Percentiles rank a stretch among this genome's conserved stretches.
phyloP scores from a whole-genome alignment of 1,284 basidiomycete genomes.

The Ceratobasidium sp. region DNA sequence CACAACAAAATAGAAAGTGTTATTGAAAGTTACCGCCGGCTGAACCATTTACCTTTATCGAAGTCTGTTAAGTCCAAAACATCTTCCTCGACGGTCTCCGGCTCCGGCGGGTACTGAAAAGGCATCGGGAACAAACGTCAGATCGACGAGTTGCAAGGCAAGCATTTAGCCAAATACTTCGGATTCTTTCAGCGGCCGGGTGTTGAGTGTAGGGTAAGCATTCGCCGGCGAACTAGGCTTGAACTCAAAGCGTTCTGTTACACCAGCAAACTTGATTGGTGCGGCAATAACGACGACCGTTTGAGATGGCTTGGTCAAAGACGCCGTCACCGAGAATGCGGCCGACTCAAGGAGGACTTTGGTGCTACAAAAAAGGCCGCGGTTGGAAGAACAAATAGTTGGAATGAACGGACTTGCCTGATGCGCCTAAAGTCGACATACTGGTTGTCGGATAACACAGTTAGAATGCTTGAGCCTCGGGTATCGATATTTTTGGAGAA shows the following conservation, averaged over 20 bases:
- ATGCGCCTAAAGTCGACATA: conserved; percentile 82
- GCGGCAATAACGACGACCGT: conserved; percentile 70
- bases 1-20: conserved; percentile 45
- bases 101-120: not conserved
- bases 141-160: not conserved
- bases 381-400: conserved; percentile 11
- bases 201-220: conserved; percentile 74
- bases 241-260: conserved; percentile 65
- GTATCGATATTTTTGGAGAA: conserved; percentile 62
- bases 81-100: not conserved
- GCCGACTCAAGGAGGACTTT: conserved; percentile 69
- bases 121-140: not conserved
- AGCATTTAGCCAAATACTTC: conserved; percentile 56
- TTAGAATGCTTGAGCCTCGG: conserved; percentile 75
- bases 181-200: conserved; percentile 71
- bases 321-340: conserved; percentile 68
- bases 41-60: conserved; percentile 1
- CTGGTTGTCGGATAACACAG: conserved; percentile 75
- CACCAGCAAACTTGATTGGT: conserved; percentile 76
- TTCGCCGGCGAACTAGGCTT: conserved; percentile 67
- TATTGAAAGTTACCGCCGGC: not conserved
- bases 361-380: conserved; percentile 64
- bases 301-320: conserved; percentile 80
- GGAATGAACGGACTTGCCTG: conserved; percentile 62
- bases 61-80: conserved; percentile 16